Conservation (phyloP, 208 protist species). For the Acanthamoeba castellanii region DNA sequence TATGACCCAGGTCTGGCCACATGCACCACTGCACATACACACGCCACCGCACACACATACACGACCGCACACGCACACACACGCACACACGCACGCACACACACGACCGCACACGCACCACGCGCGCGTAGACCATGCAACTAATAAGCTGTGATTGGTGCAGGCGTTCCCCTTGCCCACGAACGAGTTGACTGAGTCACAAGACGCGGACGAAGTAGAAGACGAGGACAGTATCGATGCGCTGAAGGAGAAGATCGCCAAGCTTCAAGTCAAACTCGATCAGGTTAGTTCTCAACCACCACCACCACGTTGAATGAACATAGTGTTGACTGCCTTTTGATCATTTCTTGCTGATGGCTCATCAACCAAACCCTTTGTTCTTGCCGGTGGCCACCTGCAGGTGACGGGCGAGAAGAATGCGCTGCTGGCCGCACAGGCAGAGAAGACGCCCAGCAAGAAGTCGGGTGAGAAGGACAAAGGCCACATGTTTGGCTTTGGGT, state of each 20-base stretch:
- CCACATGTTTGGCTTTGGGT: neutral
- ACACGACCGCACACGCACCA: too few relatives aligned
- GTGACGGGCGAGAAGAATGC: neutral
- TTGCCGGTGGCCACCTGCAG: too few relatives aligned
- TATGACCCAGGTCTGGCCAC: slow-evolving; percentile 1
- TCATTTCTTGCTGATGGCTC: too few relatives aligned
- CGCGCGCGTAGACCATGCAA: too few relatives aligned
- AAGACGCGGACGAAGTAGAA: neutral
- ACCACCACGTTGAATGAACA: too few relatives aligned
- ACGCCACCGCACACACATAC: neutral
- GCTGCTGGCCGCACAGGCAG: neutral
- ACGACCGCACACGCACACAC: too few relatives aligned
- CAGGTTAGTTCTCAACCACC: neutral
- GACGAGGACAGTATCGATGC: neutral
- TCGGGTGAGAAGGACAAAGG: neutral
- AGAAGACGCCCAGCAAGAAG: neutral
- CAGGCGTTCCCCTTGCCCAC: neutral
- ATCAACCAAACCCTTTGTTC: too few relatives aligned
- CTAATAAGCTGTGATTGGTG: too few relatives aligned
- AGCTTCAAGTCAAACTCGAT: neutral
- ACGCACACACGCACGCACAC: too few relatives aligned
- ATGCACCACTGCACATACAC: neutral
- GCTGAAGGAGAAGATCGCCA: slow-evolving; percentile 13
- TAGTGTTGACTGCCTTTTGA: too few relatives aligned
- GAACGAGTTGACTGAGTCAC: neutral